Conservation (phyloP, 257 asterid genomes). For the Nicotiana noctiflora region DNA sequence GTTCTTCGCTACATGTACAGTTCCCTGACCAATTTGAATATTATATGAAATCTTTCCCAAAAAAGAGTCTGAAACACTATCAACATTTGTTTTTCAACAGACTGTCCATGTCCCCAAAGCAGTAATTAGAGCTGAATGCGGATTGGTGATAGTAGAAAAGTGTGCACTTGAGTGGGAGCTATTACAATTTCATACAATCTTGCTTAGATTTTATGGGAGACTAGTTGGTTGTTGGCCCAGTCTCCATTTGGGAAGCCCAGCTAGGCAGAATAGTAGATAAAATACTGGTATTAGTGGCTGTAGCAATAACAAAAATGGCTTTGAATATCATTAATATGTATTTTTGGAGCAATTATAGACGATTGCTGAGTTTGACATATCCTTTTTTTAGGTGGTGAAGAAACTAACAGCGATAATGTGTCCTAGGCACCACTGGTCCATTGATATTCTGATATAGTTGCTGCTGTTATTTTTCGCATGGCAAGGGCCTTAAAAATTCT, state of each 20-base stretch:
- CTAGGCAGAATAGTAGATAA: background rate
- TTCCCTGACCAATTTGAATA: background rate
- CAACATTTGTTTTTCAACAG: background rate
- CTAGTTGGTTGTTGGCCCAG: background rate
- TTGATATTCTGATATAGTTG: background rate
- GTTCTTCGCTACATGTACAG: background rate
- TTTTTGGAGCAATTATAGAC: background rate
- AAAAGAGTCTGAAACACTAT: background rate
- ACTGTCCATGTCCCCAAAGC: background rate
- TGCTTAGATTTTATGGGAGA: background rate
- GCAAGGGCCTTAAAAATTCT: background rate
- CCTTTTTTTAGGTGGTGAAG: background rate
- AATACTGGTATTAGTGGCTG: background rate
- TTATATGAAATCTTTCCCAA: background rate
- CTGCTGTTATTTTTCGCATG: background rate
- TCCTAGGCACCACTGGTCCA: background rate
- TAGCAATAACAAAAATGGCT: background rate
- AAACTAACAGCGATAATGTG: background rate
- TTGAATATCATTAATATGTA: background rate
- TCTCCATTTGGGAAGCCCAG: background rate
- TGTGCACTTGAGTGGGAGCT: conserved; percentile 2
- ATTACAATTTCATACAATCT: background rate
- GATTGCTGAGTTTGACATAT: background rate
- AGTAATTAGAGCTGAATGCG: background rate
- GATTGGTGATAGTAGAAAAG: background rate